phyloP scores from a whole-genome alignment of 129 eudicot species.

The Flaveria robusta region DNA sequence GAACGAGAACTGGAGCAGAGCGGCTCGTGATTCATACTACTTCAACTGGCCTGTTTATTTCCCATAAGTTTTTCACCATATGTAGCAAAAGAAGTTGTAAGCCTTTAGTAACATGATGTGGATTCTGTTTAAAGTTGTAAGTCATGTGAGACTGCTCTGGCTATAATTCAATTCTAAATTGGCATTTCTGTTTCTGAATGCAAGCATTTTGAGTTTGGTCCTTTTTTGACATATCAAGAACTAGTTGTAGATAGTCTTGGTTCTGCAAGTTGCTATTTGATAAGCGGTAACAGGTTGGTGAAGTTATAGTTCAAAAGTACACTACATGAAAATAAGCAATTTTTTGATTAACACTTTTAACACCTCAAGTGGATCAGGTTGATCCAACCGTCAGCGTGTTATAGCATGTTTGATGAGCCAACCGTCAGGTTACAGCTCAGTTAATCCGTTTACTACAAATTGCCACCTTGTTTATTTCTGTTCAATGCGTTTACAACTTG shows the following conservation, averaged over 20 bases:
- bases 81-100: neutral
- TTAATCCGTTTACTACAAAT: neutral
- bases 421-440: neutral
- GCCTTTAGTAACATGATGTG: conserved; percentile 12
- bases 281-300: neutral
- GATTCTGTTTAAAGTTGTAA: conserved; percentile 20
- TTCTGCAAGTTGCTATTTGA: neutral
- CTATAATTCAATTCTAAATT: conserved; percentile 14
- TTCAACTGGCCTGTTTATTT: conserved; percentile 85
- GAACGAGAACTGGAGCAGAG: conserved; percentile 69
- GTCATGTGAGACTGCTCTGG: conserved; percentile 30
- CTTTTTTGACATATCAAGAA: neutral
- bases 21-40: conserved; percentile 78
- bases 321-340: neutral
- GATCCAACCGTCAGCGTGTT: neutral
- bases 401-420: neutral
- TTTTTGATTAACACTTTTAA: neutral
- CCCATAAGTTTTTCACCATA: conserved; percentile 43
- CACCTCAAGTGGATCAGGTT: neutral
- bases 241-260: neutral
- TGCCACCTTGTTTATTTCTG: too few relatives aligned
- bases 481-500: neutral
- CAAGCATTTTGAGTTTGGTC: neutral
- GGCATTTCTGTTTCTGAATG: neutral
- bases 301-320: neutral